Base-by-base conservation (phyloP, 164 flowering plant species). In the Hamamelis virginiana region DNA sequence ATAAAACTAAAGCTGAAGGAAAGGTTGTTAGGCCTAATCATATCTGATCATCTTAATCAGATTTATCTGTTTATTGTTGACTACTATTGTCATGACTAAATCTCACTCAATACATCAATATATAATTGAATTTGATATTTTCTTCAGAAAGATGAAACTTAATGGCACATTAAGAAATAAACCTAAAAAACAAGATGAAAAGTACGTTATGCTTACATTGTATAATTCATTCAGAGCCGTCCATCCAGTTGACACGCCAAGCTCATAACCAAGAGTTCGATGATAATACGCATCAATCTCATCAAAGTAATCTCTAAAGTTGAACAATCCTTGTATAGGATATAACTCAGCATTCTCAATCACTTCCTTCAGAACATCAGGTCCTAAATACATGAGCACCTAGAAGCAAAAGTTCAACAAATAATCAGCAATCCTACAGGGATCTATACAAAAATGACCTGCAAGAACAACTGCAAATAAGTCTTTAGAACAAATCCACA, bases 221-320 rank as follows among this genome's bases (percentile, higher is more conserved):
- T 93, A 96, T 9, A 87, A 80, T 3, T 81, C 71, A 67, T 91
- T 66, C 62, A 96, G 63, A 73, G 72, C 62, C 41, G 65, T 86
- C 99, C 99, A 96, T 43, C 99, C 99, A 73, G 97, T 93, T 67
- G 98, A 82, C 62, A 81, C 84, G 50, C 99, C 98, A 75, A 84
- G 74, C 69, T 91, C 93, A 79, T 67, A 80, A 38, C 92, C 97
- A 44, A 69, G 66, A 64, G 82, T 80, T 62, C 76, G 83, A 68
- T 87, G 76, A 78, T 91, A 96, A 74, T 91, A 96, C 8, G 82
- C 84, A 86, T 96, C 91, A 66, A 96, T 91, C 69, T 96, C 99
- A 75, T 70, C 76, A 60, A 87, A 90, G 79, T 78, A 96, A 65
- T 96, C 83, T 33, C 69, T 82, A 63, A 96, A 96, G 69, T 59